Evolutionary conservation across 2,329 filamentous ascomycete genomes (phyloP), one percentile per base, ranked within the genome.

Genomic region (Monosporascus sp.): DNA sequence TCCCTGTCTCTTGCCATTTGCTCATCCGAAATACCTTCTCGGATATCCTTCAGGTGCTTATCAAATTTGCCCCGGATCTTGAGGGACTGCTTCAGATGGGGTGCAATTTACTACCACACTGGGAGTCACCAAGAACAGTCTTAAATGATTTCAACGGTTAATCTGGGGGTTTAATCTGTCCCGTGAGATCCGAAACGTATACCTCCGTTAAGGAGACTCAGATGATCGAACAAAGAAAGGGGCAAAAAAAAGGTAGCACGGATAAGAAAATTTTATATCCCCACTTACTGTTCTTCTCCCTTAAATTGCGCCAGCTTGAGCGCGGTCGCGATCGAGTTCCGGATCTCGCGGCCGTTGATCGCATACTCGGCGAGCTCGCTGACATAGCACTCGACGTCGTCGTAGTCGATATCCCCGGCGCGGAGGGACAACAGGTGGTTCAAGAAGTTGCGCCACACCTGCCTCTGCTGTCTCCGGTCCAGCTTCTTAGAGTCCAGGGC

Each of bases 281-380:
- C 27, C 27, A 31, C 27, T 31, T 31, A 31, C 4, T 25, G 6
- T 17, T 31, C 14, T 31, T 17, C 15, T n/a, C 20, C 44, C 44
- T 47, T 25, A 11, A n/a, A 25, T 27, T 25, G 11, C 11, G 24
- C 44, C 9, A 47, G 11, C 11, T 25, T 46, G 44, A 66, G 60
- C 1, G 65, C 61, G 1, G 63, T 65, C 1, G 62, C 62, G 7
- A 70, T 60, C 0, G 57, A 56, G 50, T 75, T 76, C 24, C 73
- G 66, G 20, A 76, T 75, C 60, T 76, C 68, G 3, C 71, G 60
- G 2, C 73, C 73, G 45, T 76, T 75, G 55, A 76, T 61, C 17
- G 68, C 58, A 24, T 69, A 57, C 5, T 54, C 49, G 1, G 69
- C 65, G 15, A 77, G 57, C 41, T 73, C 65, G 0, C 56, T 54